phyloP scores from a whole-genome alignment of 2,329 filamentous ascomycete genomes.

The Colletotrichum tanaceti region DNA sequence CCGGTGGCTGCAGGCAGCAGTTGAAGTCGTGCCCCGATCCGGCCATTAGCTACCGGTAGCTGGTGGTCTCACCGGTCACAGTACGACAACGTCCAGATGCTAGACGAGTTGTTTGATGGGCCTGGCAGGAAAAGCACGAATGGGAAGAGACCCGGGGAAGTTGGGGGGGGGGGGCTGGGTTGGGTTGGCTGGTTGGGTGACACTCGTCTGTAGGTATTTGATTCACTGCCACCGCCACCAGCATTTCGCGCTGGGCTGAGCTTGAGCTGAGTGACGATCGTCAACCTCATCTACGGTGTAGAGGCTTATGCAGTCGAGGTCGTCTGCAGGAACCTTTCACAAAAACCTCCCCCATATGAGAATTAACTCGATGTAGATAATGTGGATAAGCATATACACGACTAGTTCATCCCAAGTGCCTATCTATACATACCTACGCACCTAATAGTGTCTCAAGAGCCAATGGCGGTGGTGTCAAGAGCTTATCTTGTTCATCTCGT shows the following conservation, averaged over 20 bases:
- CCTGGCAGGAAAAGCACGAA: constrained; percentile 24
- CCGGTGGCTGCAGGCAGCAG: neutral
- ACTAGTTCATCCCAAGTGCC: neutral
- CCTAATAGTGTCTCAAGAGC: no score
- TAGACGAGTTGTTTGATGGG: constrained; percentile 26
- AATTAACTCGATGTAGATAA: no score
- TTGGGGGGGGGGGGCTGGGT: neutral
- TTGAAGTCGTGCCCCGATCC: constrained; percentile 3
- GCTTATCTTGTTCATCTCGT: constrained; percentile 25
- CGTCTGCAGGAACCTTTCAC: no score
- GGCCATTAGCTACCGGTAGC: neutral
- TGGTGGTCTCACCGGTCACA: neutral
- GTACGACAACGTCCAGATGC: no score
- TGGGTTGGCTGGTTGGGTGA: neutral
- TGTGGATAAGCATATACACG: constrained; percentile 1
- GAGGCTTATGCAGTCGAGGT: neutral
- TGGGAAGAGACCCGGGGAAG: constrained; percentile 17
- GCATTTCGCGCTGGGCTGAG: constrained; percentile 9
- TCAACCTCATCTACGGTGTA: neutral
- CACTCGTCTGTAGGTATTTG: neutral
- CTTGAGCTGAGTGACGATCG: constrained; percentile 10
- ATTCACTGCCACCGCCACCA: constrained; percentile 33
- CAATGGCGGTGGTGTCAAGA: neutral
- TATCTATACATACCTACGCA: no score
- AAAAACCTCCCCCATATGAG: no score